Percentiles rank a stretch among this genome's conserved stretches.
These are phyloP conservation scores for Dothideomycetidae sp. DNA, from an alignment of 2,329 filamentous ascomycete genomes.

Conservation along the genomic window DNA sequence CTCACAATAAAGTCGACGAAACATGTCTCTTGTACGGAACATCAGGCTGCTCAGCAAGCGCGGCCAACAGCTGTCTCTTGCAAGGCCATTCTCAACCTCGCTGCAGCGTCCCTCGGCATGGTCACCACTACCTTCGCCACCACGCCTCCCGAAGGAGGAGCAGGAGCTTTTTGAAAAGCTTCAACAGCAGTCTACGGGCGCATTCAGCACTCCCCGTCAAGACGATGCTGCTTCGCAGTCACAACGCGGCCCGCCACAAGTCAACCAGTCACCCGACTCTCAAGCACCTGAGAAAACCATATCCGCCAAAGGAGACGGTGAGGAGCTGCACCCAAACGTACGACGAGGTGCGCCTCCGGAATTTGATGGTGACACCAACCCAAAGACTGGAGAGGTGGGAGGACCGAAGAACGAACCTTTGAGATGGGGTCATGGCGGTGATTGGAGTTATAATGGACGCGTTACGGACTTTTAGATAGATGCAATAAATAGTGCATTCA, in stretches of 20 bases:
- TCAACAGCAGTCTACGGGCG: constrained; percentile 62
- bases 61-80: constrained; percentile 5
- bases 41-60: constrained; percentile 9
- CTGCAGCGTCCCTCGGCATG: constrained; percentile 29
- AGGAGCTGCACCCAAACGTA: constrained; percentile 56
- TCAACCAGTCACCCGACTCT: constrained; percentile 23
- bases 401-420: constrained; percentile 96
- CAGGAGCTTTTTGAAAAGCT: constrained; percentile 85
- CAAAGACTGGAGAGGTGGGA: constrained; percentile 86
- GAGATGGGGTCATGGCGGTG: constrained; percentile 61
- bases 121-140: constrained; percentile 51
- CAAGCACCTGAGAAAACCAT: constrained; percentile 17
- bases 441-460: constrained; percentile 90
- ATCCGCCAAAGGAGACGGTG: constrained; percentile 41
- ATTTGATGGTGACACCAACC: constrained; percentile 85
- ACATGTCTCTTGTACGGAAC: constrained; percentile 10
- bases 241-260: constrained; percentile 24
- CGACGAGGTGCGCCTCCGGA: constrained; percentile 70
- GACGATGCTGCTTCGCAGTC: constrained; percentile 16
- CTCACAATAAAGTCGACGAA: neutral
- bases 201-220: constrained; percentile 41
- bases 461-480: constrained; percentile 90
- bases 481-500: no score
- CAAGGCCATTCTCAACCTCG: constrained; percentile 24
- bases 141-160: constrained; percentile 72